Percentiles rank a stretch among this genome's conserved stretches.
Conservation (phyloP, 768 basidiomycete genomes). For the Xerocomus spinulosus region DNA sequence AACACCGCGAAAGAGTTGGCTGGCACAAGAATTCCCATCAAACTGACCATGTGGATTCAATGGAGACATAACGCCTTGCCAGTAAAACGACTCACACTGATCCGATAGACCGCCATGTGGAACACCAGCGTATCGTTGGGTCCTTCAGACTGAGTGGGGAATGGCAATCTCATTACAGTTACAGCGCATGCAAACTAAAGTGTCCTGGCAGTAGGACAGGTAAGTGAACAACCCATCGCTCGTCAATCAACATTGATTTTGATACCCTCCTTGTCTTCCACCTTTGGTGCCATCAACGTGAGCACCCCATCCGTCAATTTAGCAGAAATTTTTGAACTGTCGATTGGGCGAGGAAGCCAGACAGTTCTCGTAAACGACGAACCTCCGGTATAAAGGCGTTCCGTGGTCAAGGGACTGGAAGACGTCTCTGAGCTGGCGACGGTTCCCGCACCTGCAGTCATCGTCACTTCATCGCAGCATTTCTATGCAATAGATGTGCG, state of each 20-base stretch:
- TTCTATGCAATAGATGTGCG: background rate
- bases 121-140: too few species aligned
- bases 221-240: background rate
- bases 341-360: constrained; percentile 63
- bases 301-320: constrained; percentile 68
- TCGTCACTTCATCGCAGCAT: background rate
- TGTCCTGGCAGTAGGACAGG: background rate
- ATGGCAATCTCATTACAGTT: background rate
- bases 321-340: constrained; percentile 53
- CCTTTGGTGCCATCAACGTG: constrained; percentile 55
- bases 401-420: constrained; percentile 49
- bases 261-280: constrained; percentile 52
- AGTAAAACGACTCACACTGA: too few species aligned
- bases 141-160: too few species aligned
- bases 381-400: constrained; percentile 55
- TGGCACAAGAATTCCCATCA: too few species aligned
- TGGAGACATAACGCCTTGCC: too few species aligned
- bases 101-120: too few species aligned
- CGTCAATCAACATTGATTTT: constrained; percentile 38
- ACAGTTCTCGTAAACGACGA: constrained; percentile 64
- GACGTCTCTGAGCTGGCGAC: constrained; percentile 17
- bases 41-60: too few species aligned
- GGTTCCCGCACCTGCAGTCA: constrained; percentile 8
- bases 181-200: background rate
- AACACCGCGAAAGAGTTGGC: too few species aligned